Evolutionary conservation across 1,139 yeast species (phyloP).

Genomic region (Sugiyamaella pinicola): DNA sequence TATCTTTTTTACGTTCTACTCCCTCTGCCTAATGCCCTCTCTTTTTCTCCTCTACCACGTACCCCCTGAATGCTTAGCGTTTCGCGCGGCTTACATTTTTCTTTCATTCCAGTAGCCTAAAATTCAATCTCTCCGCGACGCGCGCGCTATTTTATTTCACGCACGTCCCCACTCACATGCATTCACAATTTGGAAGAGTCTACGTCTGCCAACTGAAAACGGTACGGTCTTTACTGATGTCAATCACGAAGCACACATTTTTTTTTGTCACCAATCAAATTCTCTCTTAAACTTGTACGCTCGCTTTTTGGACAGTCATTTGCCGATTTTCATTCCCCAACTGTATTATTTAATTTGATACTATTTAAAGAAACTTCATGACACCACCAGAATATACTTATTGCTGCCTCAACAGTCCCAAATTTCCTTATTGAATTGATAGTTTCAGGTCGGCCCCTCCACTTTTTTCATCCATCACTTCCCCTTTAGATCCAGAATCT

Average conservation of each 20-base stretch:
- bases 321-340: background rate
- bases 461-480: background rate
- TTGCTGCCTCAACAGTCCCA: background rate
- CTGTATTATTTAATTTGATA: too few relatives aligned
- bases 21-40: too few relatives aligned
- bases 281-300: background rate
- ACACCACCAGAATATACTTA: conserved; percentile 7
- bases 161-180: conserved; percentile 4
- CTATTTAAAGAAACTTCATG: conserved; percentile 7
- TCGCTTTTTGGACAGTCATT: background rate
- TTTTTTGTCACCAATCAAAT: background rate
- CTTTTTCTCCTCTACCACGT: too few relatives aligned
- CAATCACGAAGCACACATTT: background rate
- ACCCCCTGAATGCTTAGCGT: too few relatives aligned
- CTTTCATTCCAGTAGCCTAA: too few relatives aligned
- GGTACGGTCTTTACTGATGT: background rate
- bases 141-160: background rate
- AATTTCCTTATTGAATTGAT: background rate
- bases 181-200: background rate
- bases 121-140: background rate
- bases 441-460: background rate
- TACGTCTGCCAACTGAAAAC: background rate
- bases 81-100: too few relatives aligned
- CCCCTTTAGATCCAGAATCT: background rate
- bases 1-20: too few relatives aligned